phyloP scores from a whole-genome alignment of 176 grass and related monocot genomes.

The Paspalum vaginatum region DNA sequence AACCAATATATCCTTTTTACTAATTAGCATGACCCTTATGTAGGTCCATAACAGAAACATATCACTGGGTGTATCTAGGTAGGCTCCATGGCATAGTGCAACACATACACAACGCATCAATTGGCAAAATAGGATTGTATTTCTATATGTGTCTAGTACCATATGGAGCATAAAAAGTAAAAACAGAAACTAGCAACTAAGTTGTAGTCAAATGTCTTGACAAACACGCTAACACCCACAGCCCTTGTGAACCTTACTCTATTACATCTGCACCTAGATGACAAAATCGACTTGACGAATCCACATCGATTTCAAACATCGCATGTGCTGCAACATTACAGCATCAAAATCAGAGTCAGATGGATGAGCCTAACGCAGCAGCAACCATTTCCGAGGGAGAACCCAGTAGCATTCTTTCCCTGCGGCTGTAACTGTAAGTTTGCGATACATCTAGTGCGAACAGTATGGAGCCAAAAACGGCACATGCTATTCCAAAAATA shows the following conservation, averaged over 20 bases:
- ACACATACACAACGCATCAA: not conserved
- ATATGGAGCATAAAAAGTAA: not conserved
- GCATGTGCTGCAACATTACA: not conserved
- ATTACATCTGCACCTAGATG: constrained; percentile 13
- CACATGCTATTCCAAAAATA: constrained; percentile 41
- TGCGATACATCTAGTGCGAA: not conserved
- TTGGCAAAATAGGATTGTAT: not conserved
- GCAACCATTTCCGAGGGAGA: constrained; percentile 18
- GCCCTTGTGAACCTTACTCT: not conserved
- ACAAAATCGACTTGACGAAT: constrained; percentile 12
- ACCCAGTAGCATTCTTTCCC: not conserved
- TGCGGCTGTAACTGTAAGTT: not conserved
- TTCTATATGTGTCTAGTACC: not conserved
- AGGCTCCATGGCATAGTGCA: not conserved
- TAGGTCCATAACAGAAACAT: not conserved
- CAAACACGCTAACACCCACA: not conserved
- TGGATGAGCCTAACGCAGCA: constrained; percentile 17
- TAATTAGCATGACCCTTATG: not conserved
- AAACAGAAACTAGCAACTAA: constrained; percentile 16
- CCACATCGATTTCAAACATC: not conserved
- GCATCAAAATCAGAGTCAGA: constrained; percentile 21
- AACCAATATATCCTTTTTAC: not conserved
- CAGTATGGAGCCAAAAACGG: not conserved
- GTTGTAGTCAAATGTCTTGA: not conserved
- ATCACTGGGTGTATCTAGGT: not conserved